Evolutionary conservation across 1,139 yeast genomes (phyloP).

Genomic region (Zhuliangozyma blackwelliae): DNA sequence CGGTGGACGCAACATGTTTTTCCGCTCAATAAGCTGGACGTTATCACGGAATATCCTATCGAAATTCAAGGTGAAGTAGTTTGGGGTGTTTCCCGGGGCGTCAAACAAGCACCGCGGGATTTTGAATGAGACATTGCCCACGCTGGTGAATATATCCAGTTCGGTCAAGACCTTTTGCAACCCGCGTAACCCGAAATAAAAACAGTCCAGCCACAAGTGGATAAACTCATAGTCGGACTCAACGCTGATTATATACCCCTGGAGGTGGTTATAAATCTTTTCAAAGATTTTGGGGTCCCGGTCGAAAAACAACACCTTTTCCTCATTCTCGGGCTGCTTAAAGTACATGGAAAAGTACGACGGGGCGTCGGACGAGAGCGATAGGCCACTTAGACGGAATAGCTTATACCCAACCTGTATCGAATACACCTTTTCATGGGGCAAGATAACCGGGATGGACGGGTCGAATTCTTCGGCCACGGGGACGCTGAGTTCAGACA

Average conservation of each 20-base stretch:
- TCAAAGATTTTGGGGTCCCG: conserved; percentile 71
- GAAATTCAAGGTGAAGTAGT: conserved; percentile 65
- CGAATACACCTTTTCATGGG: conserved; percentile 62
- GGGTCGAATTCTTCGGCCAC: conserved; percentile 32
- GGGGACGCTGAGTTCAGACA: conserved; percentile 3
- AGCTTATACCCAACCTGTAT: conserved; percentile 68
- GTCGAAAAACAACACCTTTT: conserved; percentile 63
- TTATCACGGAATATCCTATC: conserved; percentile 48
- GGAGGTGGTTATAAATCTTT: conserved; percentile 64
- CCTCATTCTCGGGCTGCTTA: conserved; percentile 26
- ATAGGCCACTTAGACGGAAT: conserved; percentile 71
- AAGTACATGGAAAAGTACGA: conserved; percentile 57
- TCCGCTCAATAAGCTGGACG: conserved; percentile 29
- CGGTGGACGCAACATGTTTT: conserved; percentile 66
- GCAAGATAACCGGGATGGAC: conserved; percentile 53
- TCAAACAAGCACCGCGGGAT: conserved; percentile 51
- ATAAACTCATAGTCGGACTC: conserved; percentile 57
- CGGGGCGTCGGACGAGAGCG: conserved; percentile 76
- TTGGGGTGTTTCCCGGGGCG: conserved; percentile 67
- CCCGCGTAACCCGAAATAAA: conserved; percentile 62
- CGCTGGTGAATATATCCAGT: conserved; percentile 54
- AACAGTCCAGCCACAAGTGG: conserved; percentile 66
- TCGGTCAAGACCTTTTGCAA: conserved; percentile 47
- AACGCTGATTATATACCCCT: conserved; percentile 66
- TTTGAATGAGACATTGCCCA: conserved; percentile 61